These are phyloP conservation scores for Calonectria montana DNA, from an alignment of 2,329 filamentous ascomycete species.

Conservation along the genomic window DNA sequence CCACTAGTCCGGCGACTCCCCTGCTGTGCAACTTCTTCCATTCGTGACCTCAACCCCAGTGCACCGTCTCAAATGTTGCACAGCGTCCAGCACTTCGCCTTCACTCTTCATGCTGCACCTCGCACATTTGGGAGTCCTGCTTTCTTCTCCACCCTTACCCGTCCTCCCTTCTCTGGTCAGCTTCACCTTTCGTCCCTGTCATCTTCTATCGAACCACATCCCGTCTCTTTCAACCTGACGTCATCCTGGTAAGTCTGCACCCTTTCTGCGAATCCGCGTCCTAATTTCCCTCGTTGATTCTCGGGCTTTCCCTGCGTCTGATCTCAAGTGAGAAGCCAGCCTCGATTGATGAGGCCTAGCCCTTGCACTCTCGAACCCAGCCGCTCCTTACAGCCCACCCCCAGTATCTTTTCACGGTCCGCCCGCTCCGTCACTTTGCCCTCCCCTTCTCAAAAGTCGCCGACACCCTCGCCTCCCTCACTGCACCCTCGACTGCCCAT, in stretches of 20 bases:
- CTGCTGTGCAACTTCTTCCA: slow-evolving; percentile 7
- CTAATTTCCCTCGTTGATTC: slow-evolving; percentile 25
- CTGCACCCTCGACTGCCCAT: not conserved
- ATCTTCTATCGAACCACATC: slow-evolving; percentile 9
- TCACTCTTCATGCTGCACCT: slow-evolving; percentile 15
- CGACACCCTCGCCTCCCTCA: slow-evolving; percentile 12
- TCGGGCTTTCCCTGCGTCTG: slow-evolving; percentile 2
- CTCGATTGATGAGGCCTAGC: not conserved
- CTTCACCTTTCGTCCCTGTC: slow-evolving; percentile 8
- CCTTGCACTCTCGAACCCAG: not conserved
- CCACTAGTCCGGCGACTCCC: not conserved
- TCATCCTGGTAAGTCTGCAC: slow-evolving; percentile 41
- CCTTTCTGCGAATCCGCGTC: slow-evolving; percentile 26
- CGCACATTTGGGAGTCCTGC: not conserved
- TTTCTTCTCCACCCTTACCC: not conserved
- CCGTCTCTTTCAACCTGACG: slow-evolving; percentile 35
- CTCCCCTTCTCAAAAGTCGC: not conserved
- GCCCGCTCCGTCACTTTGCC: slow-evolving; percentile 4
- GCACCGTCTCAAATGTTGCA: not conserved
- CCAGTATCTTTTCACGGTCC: not conserved
- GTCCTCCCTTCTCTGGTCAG: not conserved
- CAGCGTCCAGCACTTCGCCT: slow-evolving; percentile 6
- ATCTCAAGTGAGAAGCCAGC: slow-evolving; percentile 3
- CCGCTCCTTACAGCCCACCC: not conserved
- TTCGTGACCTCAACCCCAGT: slow-evolving; percentile 4